Base-by-base conservation (phyloP, 2,329 filamentous ascomycete species). In the Aspergillus latus region DNA sequence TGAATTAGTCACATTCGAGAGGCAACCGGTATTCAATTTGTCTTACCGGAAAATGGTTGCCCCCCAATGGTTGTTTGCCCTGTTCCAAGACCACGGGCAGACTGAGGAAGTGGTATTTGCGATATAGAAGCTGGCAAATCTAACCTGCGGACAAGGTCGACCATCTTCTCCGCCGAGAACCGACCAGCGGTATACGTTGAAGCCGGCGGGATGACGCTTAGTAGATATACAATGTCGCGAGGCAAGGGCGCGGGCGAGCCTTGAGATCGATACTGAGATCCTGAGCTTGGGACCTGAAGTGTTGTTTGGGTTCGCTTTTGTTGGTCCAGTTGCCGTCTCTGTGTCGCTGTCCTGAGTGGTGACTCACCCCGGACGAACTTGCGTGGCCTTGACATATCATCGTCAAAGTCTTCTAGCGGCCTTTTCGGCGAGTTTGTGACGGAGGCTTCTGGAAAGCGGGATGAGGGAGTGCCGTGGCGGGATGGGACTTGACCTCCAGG, bases 301-400 rank as follows among this genome's bases (percentile, higher is more conserved):
- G 67, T 57, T 29, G 67, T 71, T 34, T 69, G 69, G 7, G 78
- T 76, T 45, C 80, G 76, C 56, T 80, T 81, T 60, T 90, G 87
- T 69, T 94, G 89, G 66, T 94, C 90, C 21, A 95, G 80, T 36
- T 92, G 87, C 54, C 92, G 87, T 29, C 91, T 90, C 37, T 93
- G 91, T 1, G 90, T 90, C 11, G 91, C 91, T 72, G 34, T 37
- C 34, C 97, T 99, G 37, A 97, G 81, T 0, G 95, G 94, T 4
- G 93, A 97, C 55, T 90, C 92, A n/a, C 88, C 92, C 44, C 95
- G 86, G 48, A 88, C 84, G 50, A 97, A 82, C 72, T 97, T 97
- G 64, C 92, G 89, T 1, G 92, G 90, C 16, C 89, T 88, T 62
- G 85, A 85, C 37, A 82, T 77, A 53, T 88, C 85, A 59, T 88